Base-by-base conservation (phyloP, 225 moss, liverwort and hornwort species). In the Takakia lepidozioides region DNA sequence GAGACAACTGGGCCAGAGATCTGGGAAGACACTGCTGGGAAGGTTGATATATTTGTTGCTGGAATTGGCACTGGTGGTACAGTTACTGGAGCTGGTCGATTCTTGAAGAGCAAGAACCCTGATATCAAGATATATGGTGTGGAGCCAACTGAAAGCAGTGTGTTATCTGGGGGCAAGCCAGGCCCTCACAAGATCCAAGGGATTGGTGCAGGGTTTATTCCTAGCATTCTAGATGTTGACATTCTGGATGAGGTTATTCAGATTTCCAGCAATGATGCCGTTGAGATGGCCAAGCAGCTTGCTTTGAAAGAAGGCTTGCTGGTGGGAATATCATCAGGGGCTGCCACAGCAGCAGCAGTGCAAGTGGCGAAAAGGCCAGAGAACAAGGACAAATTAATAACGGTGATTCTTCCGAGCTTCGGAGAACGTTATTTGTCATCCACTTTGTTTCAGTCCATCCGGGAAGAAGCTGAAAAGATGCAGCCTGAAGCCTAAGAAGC, bases 171-270 rank as follows among this genome's bases (percentile, higher is more conserved):
- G 47, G 95, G 95, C 56, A 98, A 98, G 66, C 95, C 95, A 80
- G 95, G 98, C 16, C 85, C 91, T 63, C 98, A 98, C 66, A 98
- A 98, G 73, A 98, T 98, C 49, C 98, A 98, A 74, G 98, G 98
- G 3, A 98, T 98, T 51, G 98, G 98, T 66, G 98, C 98, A 54
- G 91, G 98, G 26, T 98, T 98, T 24, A 75, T 98, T 58, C 98
- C 98, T 22, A 87, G 98, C 4, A 98, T 90, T 56, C 58, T 98
- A 44, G 98, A 98, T 66, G 98, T 98, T 49, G 98, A 98, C 24
- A 76, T 98, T 55, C 85, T 98, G 17, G 98, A 98, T 51, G 98
- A 98, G 67, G 76, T 98, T 27, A 68, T 98, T 30, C 81, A 98
- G 95, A 83, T 90, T 30, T 90, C 90, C 30, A 98, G 95, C 66